These are phyloP conservation scores for Quercus rubra DNA, from an alignment of 306 rosid genomes.

Conservation along the genomic window DNA sequence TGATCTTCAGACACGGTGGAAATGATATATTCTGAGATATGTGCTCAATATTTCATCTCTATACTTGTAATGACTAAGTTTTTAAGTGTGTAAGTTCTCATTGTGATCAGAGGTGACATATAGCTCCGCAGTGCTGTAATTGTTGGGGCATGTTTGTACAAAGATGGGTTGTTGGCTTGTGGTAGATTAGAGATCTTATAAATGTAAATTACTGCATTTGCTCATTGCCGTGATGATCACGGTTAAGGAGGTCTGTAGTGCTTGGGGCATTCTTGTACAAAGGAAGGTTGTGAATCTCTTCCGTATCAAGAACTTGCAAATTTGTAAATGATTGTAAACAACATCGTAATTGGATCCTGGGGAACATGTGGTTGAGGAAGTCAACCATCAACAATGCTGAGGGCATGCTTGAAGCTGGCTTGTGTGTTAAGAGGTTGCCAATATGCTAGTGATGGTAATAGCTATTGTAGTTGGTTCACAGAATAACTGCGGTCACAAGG, in stretches of 20 bases:
- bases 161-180: neutral
- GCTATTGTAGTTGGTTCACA: neutral
- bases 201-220: neutral
- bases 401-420: too few relatives aligned
- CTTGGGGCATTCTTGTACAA: neutral
- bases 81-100: neutral
- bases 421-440: neutral
- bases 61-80: neutral
- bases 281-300: too few relatives aligned
- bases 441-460: neutral
- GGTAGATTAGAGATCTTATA: neutral
- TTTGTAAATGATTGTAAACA: too few relatives aligned
- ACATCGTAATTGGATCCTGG: too few relatives aligned
- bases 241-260: neutral
- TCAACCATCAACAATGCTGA: too few relatives aligned
- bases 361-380: too few relatives aligned
- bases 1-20: neutral
- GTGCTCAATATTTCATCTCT: neutral
- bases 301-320: too few relatives aligned
- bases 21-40: neutral
- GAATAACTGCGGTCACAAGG: neutral
- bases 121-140: too few relatives aligned
- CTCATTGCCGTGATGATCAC: neutral
- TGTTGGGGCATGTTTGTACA: neutral
- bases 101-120: neutral